These are phyloP conservation scores for Trichoderma oligosporum DNA, from an alignment of 2,329 filamentous ascomycete species.

Conservation along the genomic window DNA sequence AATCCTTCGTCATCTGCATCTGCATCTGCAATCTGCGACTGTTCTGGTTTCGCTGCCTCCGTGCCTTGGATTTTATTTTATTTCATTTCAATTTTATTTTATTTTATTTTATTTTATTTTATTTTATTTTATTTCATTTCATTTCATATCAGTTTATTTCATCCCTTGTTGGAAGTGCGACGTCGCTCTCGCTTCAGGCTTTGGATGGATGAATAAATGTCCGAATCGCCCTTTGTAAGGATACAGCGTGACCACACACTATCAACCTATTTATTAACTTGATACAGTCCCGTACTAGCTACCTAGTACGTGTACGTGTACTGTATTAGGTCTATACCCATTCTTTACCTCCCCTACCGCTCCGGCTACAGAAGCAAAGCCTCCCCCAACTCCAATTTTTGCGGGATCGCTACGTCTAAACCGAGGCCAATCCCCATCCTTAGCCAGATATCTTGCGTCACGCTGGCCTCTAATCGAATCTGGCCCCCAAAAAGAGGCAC, in stretches of 20 bases:
- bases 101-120: too few relatives aligned
- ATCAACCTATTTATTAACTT: too few relatives aligned
- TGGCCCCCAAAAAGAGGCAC: constrained; percentile 1
- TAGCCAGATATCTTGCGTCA: background rate
- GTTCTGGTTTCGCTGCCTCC: constrained; percentile 7
- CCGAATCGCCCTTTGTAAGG: background rate
- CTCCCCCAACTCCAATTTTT: too few relatives aligned
- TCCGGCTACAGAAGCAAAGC: too few relatives aligned
- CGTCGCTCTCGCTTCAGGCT: too few relatives aligned
- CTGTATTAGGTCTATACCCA: too few relatives aligned
- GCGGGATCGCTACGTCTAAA: background rate
- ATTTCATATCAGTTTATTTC: background rate
- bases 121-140: background rate
- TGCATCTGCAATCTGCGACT: constrained; percentile 2
- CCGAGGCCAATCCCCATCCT: too few relatives aligned
- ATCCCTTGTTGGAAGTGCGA: too few relatives aligned
- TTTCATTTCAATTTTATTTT: background rate
- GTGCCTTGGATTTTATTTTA: background rate
- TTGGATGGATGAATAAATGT: background rate
- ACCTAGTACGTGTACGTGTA: too few relatives aligned
- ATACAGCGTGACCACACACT: too few relatives aligned
- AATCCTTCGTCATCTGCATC: constrained; percentile 18
- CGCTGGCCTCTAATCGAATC: background rate
- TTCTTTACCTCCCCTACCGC: too few relatives aligned
- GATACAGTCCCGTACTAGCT: too few relatives aligned